Evolutionary conservation across 2,329 filamentous ascomycete genomes (phyloP).

Genomic region (Talaromyces sp.): DNA sequence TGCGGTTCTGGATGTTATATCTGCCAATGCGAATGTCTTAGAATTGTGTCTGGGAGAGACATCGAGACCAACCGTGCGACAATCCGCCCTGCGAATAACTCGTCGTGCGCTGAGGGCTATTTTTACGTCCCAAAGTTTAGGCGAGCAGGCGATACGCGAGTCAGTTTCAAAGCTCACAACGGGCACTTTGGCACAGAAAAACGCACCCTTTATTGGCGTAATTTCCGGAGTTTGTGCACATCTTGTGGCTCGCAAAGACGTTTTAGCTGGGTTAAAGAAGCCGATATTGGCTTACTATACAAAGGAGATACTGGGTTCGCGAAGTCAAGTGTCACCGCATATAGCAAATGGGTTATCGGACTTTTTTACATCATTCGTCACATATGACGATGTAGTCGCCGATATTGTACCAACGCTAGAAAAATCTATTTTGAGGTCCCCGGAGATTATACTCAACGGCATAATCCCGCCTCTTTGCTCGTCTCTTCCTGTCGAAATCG

Average conservation of each 20-base stretch:
- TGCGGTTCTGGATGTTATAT: constrained; percentile 58
- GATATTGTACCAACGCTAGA: constrained; percentile 79
- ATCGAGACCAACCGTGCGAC: constrained; percentile 62
- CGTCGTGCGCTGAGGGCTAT: constrained; percentile 75
- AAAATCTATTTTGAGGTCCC: constrained; percentile 81
- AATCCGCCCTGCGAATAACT: constrained; percentile 73
- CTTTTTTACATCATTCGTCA: constrained; percentile 76
- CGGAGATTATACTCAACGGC: constrained; percentile 81
- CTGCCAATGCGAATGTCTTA: constrained; percentile 67
- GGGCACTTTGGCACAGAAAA: constrained; percentile 65
- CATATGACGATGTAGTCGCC: constrained; percentile 68
- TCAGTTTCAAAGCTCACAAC: constrained; percentile 65
- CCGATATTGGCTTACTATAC: constrained; percentile 78
- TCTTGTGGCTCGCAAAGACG: constrained; percentile 59
- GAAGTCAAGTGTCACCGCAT: constrained; percentile 66
- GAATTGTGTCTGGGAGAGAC: constrained; percentile 71
- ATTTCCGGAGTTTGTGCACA: constrained; percentile 83
- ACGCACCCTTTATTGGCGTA: constrained; percentile 76
- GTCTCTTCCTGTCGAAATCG: constrained; percentile 66
- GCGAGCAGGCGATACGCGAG: constrained; percentile 59
- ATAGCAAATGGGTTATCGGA: constrained; percentile 70
- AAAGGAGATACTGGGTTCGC: constrained; percentile 79
- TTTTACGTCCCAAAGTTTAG: constrained; percentile 58
- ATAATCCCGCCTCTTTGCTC: constrained; percentile 70
- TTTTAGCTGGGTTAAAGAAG: constrained; percentile 64